Conservation (phyloP, 2,329 filamentous ascomycete species). For the Westerdykella aurantiaca region DNA sequence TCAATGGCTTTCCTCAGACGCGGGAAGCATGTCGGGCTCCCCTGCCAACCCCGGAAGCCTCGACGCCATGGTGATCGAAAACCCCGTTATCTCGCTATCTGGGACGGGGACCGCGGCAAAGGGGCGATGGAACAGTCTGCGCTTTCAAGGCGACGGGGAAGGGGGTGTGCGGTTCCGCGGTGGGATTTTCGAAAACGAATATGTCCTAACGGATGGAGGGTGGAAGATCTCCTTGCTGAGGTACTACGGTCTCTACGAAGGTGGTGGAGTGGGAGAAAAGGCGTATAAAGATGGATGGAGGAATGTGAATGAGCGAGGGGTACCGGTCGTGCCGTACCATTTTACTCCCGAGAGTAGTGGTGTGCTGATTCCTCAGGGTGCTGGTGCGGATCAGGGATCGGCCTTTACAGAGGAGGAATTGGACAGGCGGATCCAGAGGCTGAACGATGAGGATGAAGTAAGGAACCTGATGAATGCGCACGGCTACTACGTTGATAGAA, state of each 20-base stretch:
- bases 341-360: conserved; percentile 17
- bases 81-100: conserved; percentile 15
- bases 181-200: conserved; percentile 22
- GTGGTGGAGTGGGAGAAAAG: conserved; percentile 9
- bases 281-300: conserved; percentile 8
- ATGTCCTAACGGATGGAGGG: conserved; percentile 5
- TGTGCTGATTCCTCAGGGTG: conserved; percentile 12
- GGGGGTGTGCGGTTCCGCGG: conserved; percentile 17
- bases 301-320: conserved; percentile 10
- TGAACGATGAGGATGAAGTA: conserved; percentile 22
- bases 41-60: conserved; percentile 9
- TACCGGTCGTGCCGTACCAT: conserved; percentile 19
- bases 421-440: conserved; percentile 9
- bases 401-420: conserved; percentile 11
- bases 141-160: conserved; percentile 18
- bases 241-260: conserved; percentile 19
- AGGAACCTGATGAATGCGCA: conserved; percentile 20
- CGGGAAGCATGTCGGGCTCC: conserved; percentile 14
- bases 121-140: conserved; percentile 20
- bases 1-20: conserved; percentile 13
- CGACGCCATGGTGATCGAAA: conserved; percentile 17
- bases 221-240: conserved; percentile 17
- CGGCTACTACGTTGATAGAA: conserved; percentile 20
- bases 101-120: conserved; percentile 15
- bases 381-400: conserved; percentile 6